Evolutionary conservation across 129 eudicot species (phyloP), one percentile per base, ranked within the genome.

Genomic region (Escallonia herrerae): DNA sequence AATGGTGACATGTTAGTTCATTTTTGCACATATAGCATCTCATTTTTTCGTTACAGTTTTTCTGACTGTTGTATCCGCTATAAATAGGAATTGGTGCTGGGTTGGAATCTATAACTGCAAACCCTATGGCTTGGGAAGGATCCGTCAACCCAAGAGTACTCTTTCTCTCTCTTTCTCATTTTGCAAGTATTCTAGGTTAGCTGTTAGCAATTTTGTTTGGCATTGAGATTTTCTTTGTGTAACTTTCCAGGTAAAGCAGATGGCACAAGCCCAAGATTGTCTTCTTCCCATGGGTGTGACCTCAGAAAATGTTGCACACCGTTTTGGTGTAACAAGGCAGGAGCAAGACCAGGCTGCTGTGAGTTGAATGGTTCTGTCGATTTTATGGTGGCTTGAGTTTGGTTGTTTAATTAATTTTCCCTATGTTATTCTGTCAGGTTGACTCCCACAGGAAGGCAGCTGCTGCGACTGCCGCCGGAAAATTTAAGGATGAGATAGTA

Each of bases 331-430:
- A 57, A 86, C 95, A 54, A 84, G 99, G 71, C 76, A 80, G 76
- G 96, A 94, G 64, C 99, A 94, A 75, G 99, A 94, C 67, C 95
- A 89, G 63, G 99, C 96, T 80, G 99, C 99, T 54, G 99, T 94
- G 64, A 79, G 96, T 85, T 81, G 44, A 44, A 50, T 66, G 63
- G 13, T 14, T 72, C 47, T 8, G 5, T 14, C 15, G 22, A 8
- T 10, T 48, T 7, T 41, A 5, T 75, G 59, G 15, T 64, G 66
- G 44, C 53, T 15, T 68, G 48, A 43, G 40, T 60, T 3, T 3
- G 37, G 9, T 56, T 8, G 60, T 43, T 5, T 65, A 14, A 7
- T 51, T 70, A 51, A 64, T 47, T 60, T 68, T 37, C 46, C 66
- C 57, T 42, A 43, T 15, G 37, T 10, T 51, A 14, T 51, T 22